A percentile compares a stretch with the other conserved stretches of the same genome.
Evolutionary conservation across 495 filamentous ascomycete species (phyloP).

Genomic region (Penicillium pulvis): DNA sequence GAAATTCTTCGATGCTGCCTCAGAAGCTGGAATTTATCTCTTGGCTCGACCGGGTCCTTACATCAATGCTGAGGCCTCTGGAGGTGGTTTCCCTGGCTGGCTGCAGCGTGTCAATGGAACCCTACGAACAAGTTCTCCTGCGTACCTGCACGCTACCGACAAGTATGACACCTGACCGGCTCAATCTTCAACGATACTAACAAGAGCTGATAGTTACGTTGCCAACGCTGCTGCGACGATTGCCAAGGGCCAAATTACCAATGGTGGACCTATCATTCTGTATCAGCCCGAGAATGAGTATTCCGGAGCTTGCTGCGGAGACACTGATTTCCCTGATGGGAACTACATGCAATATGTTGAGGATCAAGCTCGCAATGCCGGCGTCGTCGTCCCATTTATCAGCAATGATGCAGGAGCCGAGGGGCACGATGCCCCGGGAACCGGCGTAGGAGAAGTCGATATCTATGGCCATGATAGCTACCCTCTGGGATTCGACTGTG

Average conservation of each 20-base stretch:
- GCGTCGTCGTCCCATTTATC: conserved; percentile 74
- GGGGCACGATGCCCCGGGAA: conserved; percentile 68
- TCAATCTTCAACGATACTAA: conserved; percentile 2
- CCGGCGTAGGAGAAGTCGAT: conserved; percentile 63
- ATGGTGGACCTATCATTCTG: conserved; percentile 76
- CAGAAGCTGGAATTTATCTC: conserved; percentile 69
- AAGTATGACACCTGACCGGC: conserved; percentile 36
- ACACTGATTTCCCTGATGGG: conserved; percentile 53
- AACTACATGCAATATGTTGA: conserved; percentile 72
- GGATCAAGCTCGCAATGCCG: conserved; percentile 65
- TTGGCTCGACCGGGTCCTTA: conserved; percentile 73
- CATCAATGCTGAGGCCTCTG: conserved; percentile 66
- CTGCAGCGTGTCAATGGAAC: conserved; percentile 62
- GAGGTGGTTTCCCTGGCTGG: conserved; percentile 68
- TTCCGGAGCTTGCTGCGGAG: conserved; percentile 42
- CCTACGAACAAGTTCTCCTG: conserved; percentile 59
- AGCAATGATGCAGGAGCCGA: conserved; percentile 66
- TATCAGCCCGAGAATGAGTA: conserved; percentile 84
- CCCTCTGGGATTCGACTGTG: conserved; percentile 66
- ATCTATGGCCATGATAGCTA: conserved; percentile 80
- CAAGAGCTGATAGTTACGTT: conserved; percentile 27
- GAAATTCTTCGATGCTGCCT: conserved; percentile 72
- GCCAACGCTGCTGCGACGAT: conserved; percentile 60
- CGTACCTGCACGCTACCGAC: conserved; percentile 67
- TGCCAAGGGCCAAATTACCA: conserved; percentile 74